phyloP scores from a whole-genome alignment of 352 stramenopile genomes.

The Pythium periplocum region DNA sequence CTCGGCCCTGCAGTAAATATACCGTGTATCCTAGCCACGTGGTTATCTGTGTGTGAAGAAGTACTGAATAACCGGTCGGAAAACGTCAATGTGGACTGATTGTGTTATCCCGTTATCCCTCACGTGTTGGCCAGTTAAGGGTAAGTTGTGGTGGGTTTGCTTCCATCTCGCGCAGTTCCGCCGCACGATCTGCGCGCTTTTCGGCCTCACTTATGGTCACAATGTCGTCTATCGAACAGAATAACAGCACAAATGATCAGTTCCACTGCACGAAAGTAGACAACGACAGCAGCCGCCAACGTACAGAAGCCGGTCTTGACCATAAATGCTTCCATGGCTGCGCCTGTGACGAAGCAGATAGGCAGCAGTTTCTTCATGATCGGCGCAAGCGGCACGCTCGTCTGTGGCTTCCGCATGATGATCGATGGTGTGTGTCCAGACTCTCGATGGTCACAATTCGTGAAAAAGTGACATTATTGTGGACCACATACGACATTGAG shows the following conservation, averaged over 20 bases:
- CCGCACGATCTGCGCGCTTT: conserved; percentile 52
- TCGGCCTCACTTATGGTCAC: conserved; percentile 74
- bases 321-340: conserved; percentile 86
- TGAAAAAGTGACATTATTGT: too few species aligned
- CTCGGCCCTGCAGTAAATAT: too few species aligned
- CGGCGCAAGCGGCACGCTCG: conserved; percentile 45
- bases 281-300: conserved; percentile 11
- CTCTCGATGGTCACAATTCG: too few species aligned
- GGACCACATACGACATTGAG: too few species aligned
- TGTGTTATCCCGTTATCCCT: too few species aligned
- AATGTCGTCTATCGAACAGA: conserved; percentile 61
- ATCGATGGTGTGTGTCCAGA: conserved; percentile 1
- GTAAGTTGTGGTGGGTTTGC: conserved; percentile 17
- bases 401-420: conserved; percentile 2
- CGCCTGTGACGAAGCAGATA: conserved; percentile 79
- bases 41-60: too few species aligned
- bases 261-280: conserved; percentile 4
- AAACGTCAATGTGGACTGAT: too few species aligned
- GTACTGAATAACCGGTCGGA: too few species aligned
- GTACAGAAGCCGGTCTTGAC: conserved; percentile 87
- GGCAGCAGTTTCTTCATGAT: conserved; percentile 83
- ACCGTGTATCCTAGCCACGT: too few species aligned
- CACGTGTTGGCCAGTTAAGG: conserved; percentile 17
- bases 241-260: conserved; percentile 6
- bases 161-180: conserved; percentile 41